Evolutionary conservation across 768 basidiomycete species (phyloP), one percentile per base, ranked within the genome.

Genomic region (Mycena galericulata): DNA sequence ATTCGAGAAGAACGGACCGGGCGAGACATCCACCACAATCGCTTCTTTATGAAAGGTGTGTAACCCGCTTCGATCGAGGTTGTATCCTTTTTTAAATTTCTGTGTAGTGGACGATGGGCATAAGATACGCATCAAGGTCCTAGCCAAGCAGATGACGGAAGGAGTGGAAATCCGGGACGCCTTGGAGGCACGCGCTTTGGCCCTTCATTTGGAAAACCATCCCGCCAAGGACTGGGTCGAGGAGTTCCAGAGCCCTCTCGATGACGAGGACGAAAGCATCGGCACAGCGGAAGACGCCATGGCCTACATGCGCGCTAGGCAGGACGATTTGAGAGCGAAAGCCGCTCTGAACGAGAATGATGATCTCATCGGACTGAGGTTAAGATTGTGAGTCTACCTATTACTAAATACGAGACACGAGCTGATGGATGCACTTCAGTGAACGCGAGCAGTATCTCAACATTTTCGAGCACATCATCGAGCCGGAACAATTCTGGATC

Each of bases 31-130:
- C 81, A 81, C 38, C 68, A 72, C 9, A 69, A 49, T n/a, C 73
- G 79, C 3, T 81, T 80, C 67, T 79, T 79, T 41, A 49, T 79
- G 8, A 78, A 79, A 70, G 71, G 80, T 74, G 36, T 15, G 75
- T 66, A 0, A n/a, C 8, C 38, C 11, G 20, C 7, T n/a, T 38
- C 27, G 6, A 2, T n/a, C 18, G n/a, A 22, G n/a, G 45, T 12
- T 10, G 12, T 3, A 14, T 27, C 18, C n/a, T 22, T 38, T 14
- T 22, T 24, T 27, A 24, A 32, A 41, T 50, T 43, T 9, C 32
- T 8, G 4, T 20, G 6, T 59, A 79, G 79, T 71, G 62, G 79
- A 80, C 30, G 71, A 74, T 34, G 74, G 77, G 22, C 77, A 80
- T 56, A 77, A 72, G 43, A 68, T 63, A 14, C 80, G 80, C 18